These are phyloP conservation scores for Trametes cubensis DNA, from an alignment of 768 basidiomycete genomes.

Conservation along the genomic window DNA sequence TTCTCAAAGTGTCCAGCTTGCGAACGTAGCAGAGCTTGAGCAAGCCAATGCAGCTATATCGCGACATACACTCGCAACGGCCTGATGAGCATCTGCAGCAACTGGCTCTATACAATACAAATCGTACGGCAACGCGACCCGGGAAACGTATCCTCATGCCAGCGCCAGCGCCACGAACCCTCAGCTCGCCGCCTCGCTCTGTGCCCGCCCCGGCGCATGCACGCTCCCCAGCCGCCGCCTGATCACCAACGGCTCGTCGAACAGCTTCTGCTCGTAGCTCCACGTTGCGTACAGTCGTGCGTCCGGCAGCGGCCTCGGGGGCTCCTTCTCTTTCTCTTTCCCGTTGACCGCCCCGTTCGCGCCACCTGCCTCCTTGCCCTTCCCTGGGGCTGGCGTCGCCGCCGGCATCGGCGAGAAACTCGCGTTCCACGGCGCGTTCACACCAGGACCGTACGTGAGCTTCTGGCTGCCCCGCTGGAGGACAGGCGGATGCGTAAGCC, in stretches of 20 bases:
- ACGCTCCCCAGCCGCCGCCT: conserved; percentile 35
- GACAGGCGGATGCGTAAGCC: conserved; percentile 66
- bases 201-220: conserved; percentile 21
- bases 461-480: conserved; percentile 52
- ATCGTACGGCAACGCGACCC: background rate
- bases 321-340: conserved; percentile 32
- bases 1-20: no score
- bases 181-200: conserved; percentile 21
- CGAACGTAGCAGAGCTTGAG: no score
- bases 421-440: conserved; percentile 50
- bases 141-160: background rate
- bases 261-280: conserved; percentile 50
- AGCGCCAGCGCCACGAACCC: background rate
- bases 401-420: conserved; percentile 29
- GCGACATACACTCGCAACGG: no score
- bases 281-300: conserved; percentile 55
- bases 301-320: conserved; percentile 44
- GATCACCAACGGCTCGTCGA: conserved; percentile 40
- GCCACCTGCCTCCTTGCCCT: conserved; percentile 27
- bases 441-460: conserved; percentile 44
- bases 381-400: conserved; percentile 24
- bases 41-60: no score
- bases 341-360: conserved; percentile 33
- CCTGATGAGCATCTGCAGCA: no score
- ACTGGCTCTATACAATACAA: background rate